These are phyloP conservation scores for Lipomyces kockii DNA, from an alignment of 805 yeast species.

Conservation along the genomic window DNA sequence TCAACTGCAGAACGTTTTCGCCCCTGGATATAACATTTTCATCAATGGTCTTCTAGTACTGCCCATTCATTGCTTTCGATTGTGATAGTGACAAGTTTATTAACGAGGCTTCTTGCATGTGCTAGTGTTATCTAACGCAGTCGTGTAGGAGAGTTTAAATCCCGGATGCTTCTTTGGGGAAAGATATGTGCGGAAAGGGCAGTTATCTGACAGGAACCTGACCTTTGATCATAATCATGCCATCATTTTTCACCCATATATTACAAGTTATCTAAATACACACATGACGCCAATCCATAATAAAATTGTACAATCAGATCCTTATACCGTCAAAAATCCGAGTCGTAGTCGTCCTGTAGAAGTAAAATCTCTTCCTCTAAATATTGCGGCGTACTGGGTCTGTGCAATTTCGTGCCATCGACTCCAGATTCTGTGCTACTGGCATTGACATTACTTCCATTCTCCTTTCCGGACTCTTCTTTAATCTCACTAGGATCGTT, in stretches of 20 bases:
- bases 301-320: not conserved
- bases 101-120: too few relatives aligned
- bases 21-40: too few relatives aligned
- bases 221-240: not conserved
- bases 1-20: too few relatives aligned
- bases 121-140: too few relatives aligned
- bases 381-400: slow-evolving; percentile 6
- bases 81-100: too few relatives aligned
- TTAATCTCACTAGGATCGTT: not conserved
- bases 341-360: slow-evolving; percentile 27
- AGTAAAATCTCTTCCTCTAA: slow-evolving; percentile 16
- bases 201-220: too few relatives aligned
- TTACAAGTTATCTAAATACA: not conserved
- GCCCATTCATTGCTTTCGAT: too few relatives aligned
- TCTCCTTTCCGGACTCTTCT: not conserved
- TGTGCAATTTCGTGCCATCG: not conserved
- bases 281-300: not conserved
- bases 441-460: not conserved
- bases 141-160: too few relatives aligned
- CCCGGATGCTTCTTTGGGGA: too few relatives aligned
- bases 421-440: not conserved
- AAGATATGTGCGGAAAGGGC: too few relatives aligned
- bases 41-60: too few relatives aligned
- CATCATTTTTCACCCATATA: not conserved
- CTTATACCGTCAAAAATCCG: slow-evolving; percentile 11